Percentiles rank a stretch among this genome's conserved stretches.
phyloP scores from a whole-genome alignment of 2,329 filamentous ascomycete genomes.

The Peltaster fructicola region DNA sequence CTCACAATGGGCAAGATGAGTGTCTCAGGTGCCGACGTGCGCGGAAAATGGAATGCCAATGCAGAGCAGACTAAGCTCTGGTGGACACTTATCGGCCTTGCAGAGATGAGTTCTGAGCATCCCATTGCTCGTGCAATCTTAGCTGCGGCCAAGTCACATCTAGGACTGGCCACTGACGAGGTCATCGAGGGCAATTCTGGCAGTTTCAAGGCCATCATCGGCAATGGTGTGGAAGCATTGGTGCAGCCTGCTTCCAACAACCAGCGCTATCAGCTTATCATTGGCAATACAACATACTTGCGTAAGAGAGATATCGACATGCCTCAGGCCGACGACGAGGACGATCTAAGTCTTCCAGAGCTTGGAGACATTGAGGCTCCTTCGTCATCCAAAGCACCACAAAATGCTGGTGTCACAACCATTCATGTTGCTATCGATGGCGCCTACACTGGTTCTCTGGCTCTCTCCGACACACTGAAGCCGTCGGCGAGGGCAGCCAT shows the following conservation, averaged over 20 bases:
- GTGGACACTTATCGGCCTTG: constrained; percentile 93
- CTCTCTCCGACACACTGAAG: constrained; percentile 81
- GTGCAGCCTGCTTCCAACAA: constrained; percentile 63
- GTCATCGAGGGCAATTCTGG: constrained; percentile 68
- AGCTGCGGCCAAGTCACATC: constrained; percentile 52
- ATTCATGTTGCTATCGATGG: constrained; percentile 83
- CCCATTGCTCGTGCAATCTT: constrained; percentile 85
- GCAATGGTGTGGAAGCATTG: constrained; percentile 64
- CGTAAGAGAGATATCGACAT: constrained; percentile 50
- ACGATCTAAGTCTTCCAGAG: too few species aligned
- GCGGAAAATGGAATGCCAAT: constrained; percentile 49
- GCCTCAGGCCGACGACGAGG: constrained; percentile 33
- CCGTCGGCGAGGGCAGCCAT: constrained; percentile 67
- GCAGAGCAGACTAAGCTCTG: constrained; percentile 58
- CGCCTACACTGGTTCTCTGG: constrained; percentile 63
- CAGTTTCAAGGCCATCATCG: constrained; percentile 68
- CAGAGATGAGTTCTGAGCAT: constrained; percentile 90
- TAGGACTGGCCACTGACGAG: constrained; percentile 53
- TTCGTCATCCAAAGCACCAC: constrained; percentile 22
- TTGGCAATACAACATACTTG: constrained; percentile 70
- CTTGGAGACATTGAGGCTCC: constrained; percentile 19
- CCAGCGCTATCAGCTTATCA: constrained; percentile 56
- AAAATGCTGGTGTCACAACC: constrained; percentile 56
- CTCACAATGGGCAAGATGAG: constrained; percentile 92
- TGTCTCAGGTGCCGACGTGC: constrained; percentile 55